Base-by-base conservation (phyloP, 2,329 filamentous ascomycete species). In the Pezicula rhizophila region DNA sequence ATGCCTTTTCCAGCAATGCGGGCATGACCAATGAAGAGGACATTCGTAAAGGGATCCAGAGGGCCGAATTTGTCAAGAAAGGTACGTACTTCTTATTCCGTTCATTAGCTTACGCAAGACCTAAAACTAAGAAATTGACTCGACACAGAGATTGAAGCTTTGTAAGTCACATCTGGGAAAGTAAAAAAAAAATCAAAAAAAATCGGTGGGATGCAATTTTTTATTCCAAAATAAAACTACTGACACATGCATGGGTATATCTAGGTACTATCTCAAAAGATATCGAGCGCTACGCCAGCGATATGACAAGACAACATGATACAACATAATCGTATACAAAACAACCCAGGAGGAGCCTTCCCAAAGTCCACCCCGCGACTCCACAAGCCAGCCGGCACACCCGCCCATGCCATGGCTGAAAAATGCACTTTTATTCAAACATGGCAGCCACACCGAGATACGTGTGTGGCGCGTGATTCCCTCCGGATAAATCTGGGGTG, bases 51-150 rank as follows among this genome's bases (percentile, higher is more conserved):
- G 87, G 82, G 0, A 89, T 99, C 48, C 76, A 79, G 37, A 76
- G 85, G 52, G 92, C 90, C 0, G 81, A 95, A 57, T 96, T 87
- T 67, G 89, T 97, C 4, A 95, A 89, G 69, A 96, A 95, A 76
- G 89, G 89, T 89, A 63, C 26, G 23, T 7, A 23, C 23, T 28
- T 11, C 49, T 47, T 33, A 2, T 42, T 20, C 40, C 25, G 8
- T 45, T 45, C 34, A 41, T 43, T 6, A 14, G 48, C 33, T 12
- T 12, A 8, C 31, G n/a, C 25, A 34, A 46, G 10, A 6, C 11
- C 25, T 15, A 8, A 12, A 33, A 20, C 12, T 17, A 12, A 5
- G 23, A 31, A 41, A 12, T 45, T 55, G 26, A 52, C 46, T 45
- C 3, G 14, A n/a, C 12, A 14, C 56, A 93, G 92, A 96, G 67